Conservation (phyloP, 352 stramenopile genomes). For the Phytophthora citricola region DNA sequence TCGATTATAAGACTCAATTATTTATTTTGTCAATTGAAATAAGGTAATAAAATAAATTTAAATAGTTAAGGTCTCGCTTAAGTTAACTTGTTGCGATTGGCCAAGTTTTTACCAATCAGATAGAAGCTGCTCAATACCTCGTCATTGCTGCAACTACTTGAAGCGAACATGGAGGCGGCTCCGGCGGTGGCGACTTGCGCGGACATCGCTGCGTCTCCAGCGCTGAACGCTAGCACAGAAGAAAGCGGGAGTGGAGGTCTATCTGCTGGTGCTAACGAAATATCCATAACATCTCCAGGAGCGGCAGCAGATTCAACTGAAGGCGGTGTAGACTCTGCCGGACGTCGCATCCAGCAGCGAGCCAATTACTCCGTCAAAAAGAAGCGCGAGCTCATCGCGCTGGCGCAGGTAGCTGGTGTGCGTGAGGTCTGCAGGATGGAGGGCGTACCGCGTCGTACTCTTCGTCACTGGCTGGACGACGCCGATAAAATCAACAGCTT, state of each 20-base stretch:
- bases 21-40: too few relatives aligned
- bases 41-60: too few relatives aligned
- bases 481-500: conserved; percentile 57
- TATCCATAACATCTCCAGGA: conserved; percentile 15
- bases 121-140: not conserved
- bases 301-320: conserved; percentile 15
- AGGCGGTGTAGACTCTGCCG: conserved; percentile 4
- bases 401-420: conserved; percentile 42
- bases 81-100: too few relatives aligned
- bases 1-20: conserved; percentile 14
- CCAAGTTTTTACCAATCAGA: conserved; percentile 26
- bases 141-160: conserved; percentile 9
- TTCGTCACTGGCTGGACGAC: conserved; percentile 52
- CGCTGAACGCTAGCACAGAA: conserved; percentile 4
- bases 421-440: conserved; percentile 48
- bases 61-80: too few relatives aligned
- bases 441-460: conserved; percentile 43
- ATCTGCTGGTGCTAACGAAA: conserved; percentile 5
- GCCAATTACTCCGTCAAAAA: conserved; percentile 54
- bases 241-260: conserved; percentile 2
- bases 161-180: conserved; percentile 30
- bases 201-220: conserved; percentile 11
- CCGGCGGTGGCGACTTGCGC: conserved; percentile 8
- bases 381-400: conserved; percentile 53
- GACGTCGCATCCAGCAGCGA: conserved; percentile 34